phyloP scores from a whole-genome alignment of 306 rosid genomes.

The Luffa aegyptiaca region DNA sequence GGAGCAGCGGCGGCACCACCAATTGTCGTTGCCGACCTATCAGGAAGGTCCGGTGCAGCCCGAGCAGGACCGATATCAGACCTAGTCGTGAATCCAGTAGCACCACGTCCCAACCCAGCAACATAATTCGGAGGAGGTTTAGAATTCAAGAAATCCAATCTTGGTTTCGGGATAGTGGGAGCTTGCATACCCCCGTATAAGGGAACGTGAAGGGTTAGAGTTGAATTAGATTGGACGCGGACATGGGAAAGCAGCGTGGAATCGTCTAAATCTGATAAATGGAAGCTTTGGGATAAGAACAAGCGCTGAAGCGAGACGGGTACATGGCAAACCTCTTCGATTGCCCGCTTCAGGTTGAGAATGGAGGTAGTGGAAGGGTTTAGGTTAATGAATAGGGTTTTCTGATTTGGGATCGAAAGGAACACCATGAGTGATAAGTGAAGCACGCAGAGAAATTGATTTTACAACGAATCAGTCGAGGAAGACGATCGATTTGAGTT shows the following conservation, averaged over 20 bases:
- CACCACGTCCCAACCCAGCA: slow-evolving; percentile 91
- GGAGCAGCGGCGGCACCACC: slow-evolving; percentile 21
- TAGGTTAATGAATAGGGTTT: slow-evolving; percentile 40
- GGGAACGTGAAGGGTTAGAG: slow-evolving; percentile 31
- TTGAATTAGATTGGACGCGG: slow-evolving; percentile 32
- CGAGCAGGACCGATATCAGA: slow-evolving; percentile 87
- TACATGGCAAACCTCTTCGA: slow-evolving; percentile 32
- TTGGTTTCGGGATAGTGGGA: slow-evolving; percentile 50
- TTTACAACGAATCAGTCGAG: background rate
- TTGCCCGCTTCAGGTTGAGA: slow-evolving; percentile 31
- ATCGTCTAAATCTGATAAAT: slow-evolving; percentile 15
- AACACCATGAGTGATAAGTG: slow-evolving; percentile 42
- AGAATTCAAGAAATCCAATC: slow-evolving; percentile 66
- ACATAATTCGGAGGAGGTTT: slow-evolving; percentile 86
- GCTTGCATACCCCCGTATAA: slow-evolving; percentile 31
- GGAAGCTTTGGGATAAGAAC: slow-evolving; percentile 48
- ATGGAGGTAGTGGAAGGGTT: slow-evolving; percentile 60
- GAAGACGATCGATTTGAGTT: background rate
- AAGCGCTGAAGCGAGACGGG: slow-evolving; percentile 48
- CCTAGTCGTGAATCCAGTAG: slow-evolving; percentile 81
- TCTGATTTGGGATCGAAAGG: slow-evolving; percentile 36
- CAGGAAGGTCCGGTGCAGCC: slow-evolving; percentile 76
- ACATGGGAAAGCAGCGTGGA: slow-evolving; percentile 39
- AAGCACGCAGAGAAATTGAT: background rate
- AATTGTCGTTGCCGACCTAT: slow-evolving; percentile 42